Base-by-base conservation (phyloP, 192 early-diverging fungal species). In the Coemansia sp. region DNA sequence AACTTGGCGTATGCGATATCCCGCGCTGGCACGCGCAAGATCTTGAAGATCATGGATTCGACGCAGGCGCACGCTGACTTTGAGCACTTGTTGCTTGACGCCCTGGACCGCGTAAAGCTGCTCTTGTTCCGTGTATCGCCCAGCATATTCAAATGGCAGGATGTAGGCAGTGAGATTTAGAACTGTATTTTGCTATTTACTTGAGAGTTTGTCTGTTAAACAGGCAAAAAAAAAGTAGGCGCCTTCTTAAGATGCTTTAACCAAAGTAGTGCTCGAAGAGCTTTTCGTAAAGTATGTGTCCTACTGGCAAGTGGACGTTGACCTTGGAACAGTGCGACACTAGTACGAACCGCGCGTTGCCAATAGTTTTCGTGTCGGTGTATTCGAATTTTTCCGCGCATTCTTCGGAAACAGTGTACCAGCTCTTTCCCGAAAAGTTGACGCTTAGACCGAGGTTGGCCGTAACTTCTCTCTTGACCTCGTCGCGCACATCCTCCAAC, bases 1-100 rank as follows among this genome's bases (percentile, higher is more conserved):
- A 82, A 73, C 64, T 66, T 82, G 62, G 79, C 79, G 1, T 82
- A 82, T 42, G 79, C 70, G 6, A 76, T 82, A 32, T 82, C 79
- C 19, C 70, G 64, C 42, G 66, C 79, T 9, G 79, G 73, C 3
- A 74, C 73, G 29, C 49, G 59, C 60, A 82, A 82, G 64, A 57
- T 82, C 27, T 51, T 82, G 14, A 66, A 60, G 40, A 54, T 76
- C 19, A 61, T 76, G 36, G 79, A 76, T 9, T 59, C 73, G 41
- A 81, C 79, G 1, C 64, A 57, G 0, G 70, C 79, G 17, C 79
- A 82, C 32, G 79, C 70, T 4, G 79, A 76, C 64, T 82, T 82
- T 76, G 79, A 82, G 64, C 74, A 76, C 67, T 59, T 61, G 49
- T 49, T 76, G 73, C 67, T 70, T 6, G 70, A 64, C 22, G 64